Evolutionary conservation across 2,329 filamentous ascomycete species (phyloP), one percentile per base, ranked within the genome.

Genomic region (Penicillium sp.): DNA sequence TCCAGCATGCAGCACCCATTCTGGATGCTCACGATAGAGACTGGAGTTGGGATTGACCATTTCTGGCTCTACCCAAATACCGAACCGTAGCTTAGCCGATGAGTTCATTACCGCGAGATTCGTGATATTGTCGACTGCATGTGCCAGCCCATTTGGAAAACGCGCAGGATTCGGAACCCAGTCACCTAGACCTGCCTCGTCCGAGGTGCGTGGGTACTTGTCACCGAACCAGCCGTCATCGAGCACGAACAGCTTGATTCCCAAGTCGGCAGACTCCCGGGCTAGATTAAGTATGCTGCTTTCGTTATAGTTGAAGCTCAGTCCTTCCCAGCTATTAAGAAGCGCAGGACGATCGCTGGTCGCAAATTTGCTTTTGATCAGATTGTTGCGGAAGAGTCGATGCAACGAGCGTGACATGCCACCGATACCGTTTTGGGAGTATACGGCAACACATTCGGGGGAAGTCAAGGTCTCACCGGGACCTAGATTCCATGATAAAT

Each of bases 181-280:
- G 61, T 83, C 79, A 4, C 79, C 79, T 0, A 83, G 67, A 1
- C 78, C 79, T 1, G 73, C 66, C 0, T 67, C 65, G 47, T 82
- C 79, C 22, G 72, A 70, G 14, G 73, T 52, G 0, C 79, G 76
- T 1, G 79, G 77, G 42, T 79, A 74, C 23, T 80, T 65, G n/a
- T 69, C 64, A 10, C 79, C 79, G 32, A 83, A 83, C 79, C 79
- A 83, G 3, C 79, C 79, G 41, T 83, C 79, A 29, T 83, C 79
- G 31, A 79, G 71, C 0, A 82, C 79, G 30, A 83, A 78, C 0
- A 83, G 68, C 45, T 74, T 72, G n/a, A 76, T 70, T 1, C 79
- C 79, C 1, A 82, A 65, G 2, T 70, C 67, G 0, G 78, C 76
- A 0, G 78, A 70, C 45, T 77, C 70, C 27, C 72, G 52, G 0